Percentiles rank a stretch among this genome's conserved stretches.
phyloP scores from a whole-genome alignment of 352 stramenopile genomes.

The Globisporangium ultimum region DNA sequence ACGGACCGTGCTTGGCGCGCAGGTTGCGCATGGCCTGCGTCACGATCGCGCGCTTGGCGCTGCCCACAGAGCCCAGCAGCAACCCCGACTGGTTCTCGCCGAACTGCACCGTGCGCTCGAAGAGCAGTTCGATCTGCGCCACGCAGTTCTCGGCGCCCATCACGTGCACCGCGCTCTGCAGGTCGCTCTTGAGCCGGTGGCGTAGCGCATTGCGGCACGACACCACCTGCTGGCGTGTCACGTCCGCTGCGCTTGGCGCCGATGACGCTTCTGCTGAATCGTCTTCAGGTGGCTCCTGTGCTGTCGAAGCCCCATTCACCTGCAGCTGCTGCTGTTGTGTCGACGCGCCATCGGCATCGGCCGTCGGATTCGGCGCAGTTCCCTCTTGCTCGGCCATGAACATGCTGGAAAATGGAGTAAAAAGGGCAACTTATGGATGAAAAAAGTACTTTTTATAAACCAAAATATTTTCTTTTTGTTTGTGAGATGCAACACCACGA shows the following conservation, averaged over 20 bases:
- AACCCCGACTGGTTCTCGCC: conserved; percentile 81
- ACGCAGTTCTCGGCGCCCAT: conserved; percentile 18
- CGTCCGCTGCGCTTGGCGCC: neutral
- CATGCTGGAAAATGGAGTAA: neutral
- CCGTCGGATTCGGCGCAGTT: no score
- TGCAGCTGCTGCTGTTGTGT: neutral
- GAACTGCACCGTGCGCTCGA: conserved; percentile 62
- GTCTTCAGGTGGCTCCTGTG: neutral
- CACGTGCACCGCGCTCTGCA: conserved; percentile 12
- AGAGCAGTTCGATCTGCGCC: conserved; percentile 49
- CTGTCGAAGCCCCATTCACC: no score
- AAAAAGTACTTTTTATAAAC: neutral
- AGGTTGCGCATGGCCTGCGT: conserved; percentile 48
- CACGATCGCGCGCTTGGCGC: conserved; percentile 48
- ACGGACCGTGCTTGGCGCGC: conserved; percentile 27
- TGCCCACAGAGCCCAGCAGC: conserved; percentile 57
- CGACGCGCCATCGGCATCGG: no score
- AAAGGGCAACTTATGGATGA: neutral
- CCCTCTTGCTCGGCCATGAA: no score
- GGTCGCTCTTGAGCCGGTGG: conserved; percentile 29
- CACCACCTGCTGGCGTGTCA: conserved; percentile 24
- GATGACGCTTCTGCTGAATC: neutral
- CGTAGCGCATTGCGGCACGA: conserved; percentile 39
- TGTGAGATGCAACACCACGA: no score
- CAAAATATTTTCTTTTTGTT: neutral